Percentiles rank a stretch among this genome's conserved stretches.
Evolutionary conservation across 208 protist genomes (phyloP).

Genomic region (Leishmania mexicana): DNA sequence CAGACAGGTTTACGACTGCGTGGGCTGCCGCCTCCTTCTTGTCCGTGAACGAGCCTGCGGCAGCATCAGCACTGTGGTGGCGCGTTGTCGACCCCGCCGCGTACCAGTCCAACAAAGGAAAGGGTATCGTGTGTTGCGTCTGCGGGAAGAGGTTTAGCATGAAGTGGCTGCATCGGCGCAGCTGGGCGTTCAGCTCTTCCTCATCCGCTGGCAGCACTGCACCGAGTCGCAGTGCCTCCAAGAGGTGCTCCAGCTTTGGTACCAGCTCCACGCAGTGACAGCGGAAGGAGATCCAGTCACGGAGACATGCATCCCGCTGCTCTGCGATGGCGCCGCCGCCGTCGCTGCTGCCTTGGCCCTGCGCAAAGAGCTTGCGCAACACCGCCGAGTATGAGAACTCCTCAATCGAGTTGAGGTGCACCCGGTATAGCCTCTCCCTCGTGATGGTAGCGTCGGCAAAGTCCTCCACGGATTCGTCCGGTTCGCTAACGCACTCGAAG

Average conservation of each 20-base stretch:
- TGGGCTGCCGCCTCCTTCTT: not conserved
- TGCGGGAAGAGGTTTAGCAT: conserved; percentile 42
- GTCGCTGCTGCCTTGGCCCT: not conserved
- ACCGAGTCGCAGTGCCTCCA: conserved; percentile 33
- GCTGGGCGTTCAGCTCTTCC: conserved; percentile 11
- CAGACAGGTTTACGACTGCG: not conserved
- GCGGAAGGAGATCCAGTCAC: conserved; percentile 42
- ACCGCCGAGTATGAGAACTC: conserved; percentile 29
- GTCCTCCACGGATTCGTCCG: not conserved
- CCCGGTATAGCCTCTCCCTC: conserved; percentile 14
- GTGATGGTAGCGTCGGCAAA: not conserved
- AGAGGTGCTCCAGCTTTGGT: conserved; percentile 28
- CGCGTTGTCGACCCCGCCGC: conserved; percentile 16
- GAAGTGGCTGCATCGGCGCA: conserved; percentile 31
- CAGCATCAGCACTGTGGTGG: not conserved
- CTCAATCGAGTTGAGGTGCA: conserved; percentile 18
- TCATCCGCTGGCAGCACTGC: conserved; percentile 13
- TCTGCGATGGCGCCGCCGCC: not conserved
- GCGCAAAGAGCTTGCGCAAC: conserved; percentile 12
- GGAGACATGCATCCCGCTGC: conserved; percentile 27
- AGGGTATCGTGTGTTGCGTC: conserved; percentile 24
- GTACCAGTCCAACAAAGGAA: conserved; percentile 43
- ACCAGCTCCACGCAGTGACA: conserved; percentile 39
- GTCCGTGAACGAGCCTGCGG: not conserved
- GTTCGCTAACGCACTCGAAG: conserved; percentile 24